These are phyloP conservation scores for Epichloe sibirici DNA, from an alignment of 2,329 filamentous ascomycete genomes.

Conservation along the genomic window DNA sequence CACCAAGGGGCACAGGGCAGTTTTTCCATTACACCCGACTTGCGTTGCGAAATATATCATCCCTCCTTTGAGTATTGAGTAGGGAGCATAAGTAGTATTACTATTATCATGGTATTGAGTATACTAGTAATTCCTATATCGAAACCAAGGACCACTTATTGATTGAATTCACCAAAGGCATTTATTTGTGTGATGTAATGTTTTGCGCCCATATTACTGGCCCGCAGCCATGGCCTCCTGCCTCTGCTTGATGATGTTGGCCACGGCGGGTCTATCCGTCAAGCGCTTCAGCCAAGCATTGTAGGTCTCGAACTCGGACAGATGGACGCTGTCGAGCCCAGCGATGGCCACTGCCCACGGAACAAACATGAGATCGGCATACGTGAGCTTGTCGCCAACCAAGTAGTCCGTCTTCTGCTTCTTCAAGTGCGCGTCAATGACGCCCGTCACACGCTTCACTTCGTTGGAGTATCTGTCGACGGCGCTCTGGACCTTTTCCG, in stretches of 20 bases:
- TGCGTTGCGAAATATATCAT: too few relatives aligned
- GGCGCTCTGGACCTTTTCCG: slow-evolving; percentile 14
- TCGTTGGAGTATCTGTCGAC: slow-evolving; percentile 19
- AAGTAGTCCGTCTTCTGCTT: slow-evolving; percentile 13
- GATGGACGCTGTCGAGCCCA: background rate
- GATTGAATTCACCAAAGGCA: background rate
- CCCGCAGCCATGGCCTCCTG: slow-evolving; percentile 1
- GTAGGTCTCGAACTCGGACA: slow-evolving; percentile 1
- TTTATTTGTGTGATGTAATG: background rate
- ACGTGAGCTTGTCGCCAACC: slow-evolving; percentile 12
- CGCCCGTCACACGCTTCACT: slow-evolving; percentile 15
- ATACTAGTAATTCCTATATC: too few relatives aligned
- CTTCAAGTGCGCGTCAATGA: slow-evolving; percentile 13
- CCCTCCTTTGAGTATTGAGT: too few relatives aligned
- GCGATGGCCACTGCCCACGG: slow-evolving; percentile 7
- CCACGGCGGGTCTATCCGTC: slow-evolving; percentile 1
- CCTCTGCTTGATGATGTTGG: slow-evolving; percentile 3
- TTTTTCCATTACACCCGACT: background rate
- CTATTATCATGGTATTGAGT: too few relatives aligned
- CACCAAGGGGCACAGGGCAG: too few relatives aligned
- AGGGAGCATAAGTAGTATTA: too few relatives aligned
- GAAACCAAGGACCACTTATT: too few relatives aligned
- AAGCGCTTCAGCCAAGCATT: slow-evolving; percentile 4
- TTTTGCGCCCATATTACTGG: background rate
- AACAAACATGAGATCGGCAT: slow-evolving; percentile 16